phyloP scores from a whole-genome alignment of 192 early-diverging fungal species.

The Martensiomyces pterosporus region DNA sequence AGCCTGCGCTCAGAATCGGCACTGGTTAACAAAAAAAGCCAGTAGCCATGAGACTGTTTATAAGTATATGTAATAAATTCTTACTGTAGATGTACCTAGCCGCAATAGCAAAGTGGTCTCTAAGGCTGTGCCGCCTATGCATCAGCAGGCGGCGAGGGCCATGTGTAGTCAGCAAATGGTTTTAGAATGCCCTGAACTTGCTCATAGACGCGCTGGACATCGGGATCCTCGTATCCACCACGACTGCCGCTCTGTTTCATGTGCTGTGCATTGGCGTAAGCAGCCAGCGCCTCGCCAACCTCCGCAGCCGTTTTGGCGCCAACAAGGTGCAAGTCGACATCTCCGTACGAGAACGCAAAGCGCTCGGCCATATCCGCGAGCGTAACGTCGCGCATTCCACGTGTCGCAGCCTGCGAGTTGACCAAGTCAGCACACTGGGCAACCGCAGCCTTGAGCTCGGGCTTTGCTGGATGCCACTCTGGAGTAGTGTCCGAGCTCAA shows the following conservation, averaged over 20 bases:
- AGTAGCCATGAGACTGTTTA: background rate
- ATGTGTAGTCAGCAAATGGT: slow-evolving; percentile 40
- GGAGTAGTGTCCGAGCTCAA: slow-evolving; percentile 51
- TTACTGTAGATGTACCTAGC: background rate
- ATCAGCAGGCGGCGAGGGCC: slow-evolving; percentile 37
- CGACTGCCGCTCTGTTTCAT: slow-evolving; percentile 6
- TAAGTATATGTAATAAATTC: background rate
- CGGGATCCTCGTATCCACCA: slow-evolving; percentile 12
- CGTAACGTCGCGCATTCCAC: too few relatives aligned
- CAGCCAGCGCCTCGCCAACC: slow-evolving; percentile 22
- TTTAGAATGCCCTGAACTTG: slow-evolving; percentile 15
- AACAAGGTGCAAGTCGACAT: slow-evolving; percentile 33
- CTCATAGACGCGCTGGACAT: slow-evolving; percentile 7
- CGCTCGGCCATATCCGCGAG: slow-evolving; percentile 56
- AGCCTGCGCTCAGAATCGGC: background rate
- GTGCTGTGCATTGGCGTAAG: slow-evolving; percentile 8
- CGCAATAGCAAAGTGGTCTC: background rate
- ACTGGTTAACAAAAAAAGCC: background rate
- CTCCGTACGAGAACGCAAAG: slow-evolving; percentile 25
- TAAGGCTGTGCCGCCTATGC: slow-evolving; percentile 3
- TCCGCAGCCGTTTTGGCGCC: slow-evolving; percentile 31
- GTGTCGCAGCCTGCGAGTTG: slow-evolving; percentile 13
- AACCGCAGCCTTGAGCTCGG: slow-evolving; percentile 48
- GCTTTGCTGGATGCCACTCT: slow-evolving; percentile 69
- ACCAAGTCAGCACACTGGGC: slow-evolving; percentile 46